These are phyloP conservation scores for Aquilaria agallochum DNA, from an alignment of 441 rosid species.

Conservation along the genomic window DNA sequence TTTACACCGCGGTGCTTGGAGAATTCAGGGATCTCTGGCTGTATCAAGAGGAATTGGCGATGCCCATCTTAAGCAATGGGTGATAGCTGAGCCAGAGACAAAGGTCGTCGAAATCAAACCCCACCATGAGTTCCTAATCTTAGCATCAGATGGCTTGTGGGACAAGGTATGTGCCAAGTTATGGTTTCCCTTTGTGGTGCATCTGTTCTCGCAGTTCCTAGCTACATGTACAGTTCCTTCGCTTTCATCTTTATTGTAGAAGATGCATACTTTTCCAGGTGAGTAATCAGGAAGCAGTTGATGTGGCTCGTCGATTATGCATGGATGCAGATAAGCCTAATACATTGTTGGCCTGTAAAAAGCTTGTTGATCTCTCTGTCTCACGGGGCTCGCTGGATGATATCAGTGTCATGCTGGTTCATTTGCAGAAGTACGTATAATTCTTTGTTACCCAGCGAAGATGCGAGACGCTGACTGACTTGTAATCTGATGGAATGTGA, in stretches of 20 bases:
- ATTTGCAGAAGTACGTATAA: conserved; percentile 15
- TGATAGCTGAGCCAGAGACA: conserved; percentile 85
- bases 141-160: conserved; percentile 97
- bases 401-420: conserved; percentile 70
- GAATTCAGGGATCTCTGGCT: conserved; percentile 84
- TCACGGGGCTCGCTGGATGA: conserved; percentile 77
- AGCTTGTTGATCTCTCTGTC: conserved; percentile 62
- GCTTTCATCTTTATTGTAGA: not conserved
- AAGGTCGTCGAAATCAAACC: conserved; percentile 38
- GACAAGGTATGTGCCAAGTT: conserved; percentile 50
- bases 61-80: conserved; percentile 65
- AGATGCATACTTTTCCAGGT: conserved; percentile 40
- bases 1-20: conserved; percentile 67
- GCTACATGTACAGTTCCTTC: not conserved
- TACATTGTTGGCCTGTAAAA: conserved; percentile 62
- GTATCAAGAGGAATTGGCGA: conserved; percentile 91
- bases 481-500: too few species aligned
- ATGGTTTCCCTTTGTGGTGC: not conserved
- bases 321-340: conserved; percentile 31
- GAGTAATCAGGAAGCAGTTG: conserved; percentile 86
- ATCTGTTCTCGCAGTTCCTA: not conserved
- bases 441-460: too few species aligned
- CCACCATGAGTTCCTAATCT: conserved; percentile 70
- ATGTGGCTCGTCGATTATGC: conserved; percentile 51
- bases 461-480: not conserved